Percentiles rank a stretch among this genome's conserved stretches.
Evolutionary conservation across 2,329 filamentous ascomycete species (phyloP).

Genomic region (Diaporthe ampelina): DNA sequence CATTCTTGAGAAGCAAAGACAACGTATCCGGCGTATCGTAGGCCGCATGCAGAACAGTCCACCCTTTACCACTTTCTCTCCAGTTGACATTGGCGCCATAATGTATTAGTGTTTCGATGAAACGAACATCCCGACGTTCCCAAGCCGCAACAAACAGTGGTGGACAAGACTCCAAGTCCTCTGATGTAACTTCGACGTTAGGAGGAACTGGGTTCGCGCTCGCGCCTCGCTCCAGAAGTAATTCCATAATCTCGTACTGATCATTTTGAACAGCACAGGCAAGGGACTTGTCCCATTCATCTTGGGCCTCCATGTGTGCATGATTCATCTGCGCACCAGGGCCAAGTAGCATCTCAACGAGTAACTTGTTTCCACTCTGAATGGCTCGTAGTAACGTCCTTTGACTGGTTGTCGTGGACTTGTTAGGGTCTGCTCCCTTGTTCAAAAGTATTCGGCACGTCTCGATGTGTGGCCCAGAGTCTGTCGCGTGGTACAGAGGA

Average conservation of each 20-base stretch:
- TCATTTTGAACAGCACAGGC: not conserved
- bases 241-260: not conserved
- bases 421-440: not conserved
- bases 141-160: not conserved
- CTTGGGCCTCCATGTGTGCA: too few relatives aligned
- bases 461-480: not conserved
- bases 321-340: not conserved
- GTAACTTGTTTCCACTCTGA: too few relatives aligned
- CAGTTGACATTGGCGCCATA: not conserved
- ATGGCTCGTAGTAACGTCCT: too few relatives aligned
- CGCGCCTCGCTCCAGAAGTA: conserved; percentile 1
- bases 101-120: not conserved
- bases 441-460: not conserved
- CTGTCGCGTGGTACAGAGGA: not conserved
- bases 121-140: too few relatives aligned
- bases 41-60: not conserved
- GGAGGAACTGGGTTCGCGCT: not conserved
- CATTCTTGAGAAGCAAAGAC: not conserved
- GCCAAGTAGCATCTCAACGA: not conserved
- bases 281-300: not conserved
- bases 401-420: too few relatives aligned
- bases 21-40: not conserved
- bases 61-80: too few relatives aligned
- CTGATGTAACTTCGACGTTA: too few relatives aligned
- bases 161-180: not conserved